These are phyloP conservation scores for Dioscorea zingiberensis DNA, from an alignment of 106 monocot genomes.

Conservation along the genomic window DNA sequence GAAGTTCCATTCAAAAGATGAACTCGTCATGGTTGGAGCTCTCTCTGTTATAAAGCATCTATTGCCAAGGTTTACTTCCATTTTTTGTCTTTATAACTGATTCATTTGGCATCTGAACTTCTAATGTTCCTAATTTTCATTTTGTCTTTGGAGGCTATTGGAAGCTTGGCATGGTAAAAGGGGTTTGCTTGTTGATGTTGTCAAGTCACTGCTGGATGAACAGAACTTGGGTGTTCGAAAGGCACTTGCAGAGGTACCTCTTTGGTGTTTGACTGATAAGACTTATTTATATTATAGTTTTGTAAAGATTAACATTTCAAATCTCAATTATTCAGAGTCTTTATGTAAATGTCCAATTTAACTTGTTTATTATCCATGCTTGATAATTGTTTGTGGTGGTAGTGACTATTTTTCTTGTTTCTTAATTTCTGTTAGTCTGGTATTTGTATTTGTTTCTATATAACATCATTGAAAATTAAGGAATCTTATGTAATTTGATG, in stretches of 20 bases:
- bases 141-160: conserved; percentile 45
- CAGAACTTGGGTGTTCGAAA: conserved; percentile 52
- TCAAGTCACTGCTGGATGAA: conserved; percentile 68
- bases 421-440: too few relatives aligned
- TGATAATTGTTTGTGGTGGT: too few relatives aligned
- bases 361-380: too few relatives aligned
- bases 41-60: conserved; percentile 79
- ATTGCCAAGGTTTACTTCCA: conserved; percentile 65
- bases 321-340: too few relatives aligned
- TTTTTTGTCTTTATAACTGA: background rate
- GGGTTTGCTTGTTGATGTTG: conserved; percentile 60
- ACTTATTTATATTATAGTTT: conserved; percentile 5
- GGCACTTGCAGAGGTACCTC: conserved; percentile 80
- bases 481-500: too few relatives aligned
- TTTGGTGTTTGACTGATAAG: conserved; percentile 7
- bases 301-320: too few relatives aligned
- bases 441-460: too few relatives aligned
- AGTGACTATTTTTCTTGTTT: too few relatives aligned
- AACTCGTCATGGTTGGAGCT: conserved; percentile 61
- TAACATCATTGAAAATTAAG: too few relatives aligned
- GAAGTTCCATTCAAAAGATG: conserved; percentile 89
- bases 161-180: conserved; percentile 88
- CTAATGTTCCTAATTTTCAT: conserved; percentile 1
- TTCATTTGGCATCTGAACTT: background rate
- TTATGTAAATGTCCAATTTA: too few relatives aligned